Percentiles rank a stretch among this genome's conserved stretches.
phyloP scores from a whole-genome alignment of 2,329 filamentous ascomycete genomes.

The Alternaria viburni region DNA sequence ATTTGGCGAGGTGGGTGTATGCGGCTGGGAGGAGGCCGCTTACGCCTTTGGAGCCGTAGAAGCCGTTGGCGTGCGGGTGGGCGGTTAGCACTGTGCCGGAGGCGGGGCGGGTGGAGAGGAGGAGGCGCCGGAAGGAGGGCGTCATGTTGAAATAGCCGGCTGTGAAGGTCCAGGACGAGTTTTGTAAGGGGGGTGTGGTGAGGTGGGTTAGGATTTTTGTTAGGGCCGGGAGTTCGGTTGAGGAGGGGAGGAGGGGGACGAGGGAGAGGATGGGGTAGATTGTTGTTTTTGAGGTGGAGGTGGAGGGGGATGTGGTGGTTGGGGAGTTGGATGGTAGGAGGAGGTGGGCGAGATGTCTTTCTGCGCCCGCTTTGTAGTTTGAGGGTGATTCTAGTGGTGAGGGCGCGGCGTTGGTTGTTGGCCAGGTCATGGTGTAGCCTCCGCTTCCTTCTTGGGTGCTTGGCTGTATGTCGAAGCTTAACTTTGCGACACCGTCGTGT shows the following conservation, averaged over 20 bases:
- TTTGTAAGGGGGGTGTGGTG: constrained; percentile 65
- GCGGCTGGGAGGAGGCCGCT: constrained; percentile 90
- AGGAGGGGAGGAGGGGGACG: constrained; percentile 83
- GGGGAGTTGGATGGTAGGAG: constrained; percentile 60
- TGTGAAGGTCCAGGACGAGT: constrained; percentile 91
- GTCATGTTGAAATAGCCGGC: constrained; percentile 99
- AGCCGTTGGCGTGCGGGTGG: constrained; percentile 92
- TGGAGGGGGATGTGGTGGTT: constrained; percentile 37
- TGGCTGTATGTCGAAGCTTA: constrained; percentile 82
- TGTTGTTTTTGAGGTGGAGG: constrained; percentile 47
- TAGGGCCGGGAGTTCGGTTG: constrained; percentile 86
- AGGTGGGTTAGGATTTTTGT: constrained; percentile 77
- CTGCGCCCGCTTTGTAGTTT: constrained; percentile 73
- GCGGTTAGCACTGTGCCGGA: constrained; percentile 88
- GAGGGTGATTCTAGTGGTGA: constrained; percentile 74
- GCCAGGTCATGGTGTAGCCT: constrained; percentile 72
- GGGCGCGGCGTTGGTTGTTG: constrained; percentile 72
- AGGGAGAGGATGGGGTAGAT: constrained; percentile 90
- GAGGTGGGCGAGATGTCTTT: constrained; percentile 69
- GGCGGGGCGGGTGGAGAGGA: constrained; percentile 74
- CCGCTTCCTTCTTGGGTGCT: constrained; percentile 55
- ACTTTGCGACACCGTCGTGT: constrained; percentile 75
- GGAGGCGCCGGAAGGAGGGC: constrained; percentile 76
- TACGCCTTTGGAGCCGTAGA: constrained; percentile 85
- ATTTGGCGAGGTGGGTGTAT: constrained; percentile 85